Evolutionary conservation across 2,329 filamentous ascomycete genomes (phyloP), one percentile per base, ranked within the genome.

Genomic region (Trichoderma brevicompactum): DNA sequence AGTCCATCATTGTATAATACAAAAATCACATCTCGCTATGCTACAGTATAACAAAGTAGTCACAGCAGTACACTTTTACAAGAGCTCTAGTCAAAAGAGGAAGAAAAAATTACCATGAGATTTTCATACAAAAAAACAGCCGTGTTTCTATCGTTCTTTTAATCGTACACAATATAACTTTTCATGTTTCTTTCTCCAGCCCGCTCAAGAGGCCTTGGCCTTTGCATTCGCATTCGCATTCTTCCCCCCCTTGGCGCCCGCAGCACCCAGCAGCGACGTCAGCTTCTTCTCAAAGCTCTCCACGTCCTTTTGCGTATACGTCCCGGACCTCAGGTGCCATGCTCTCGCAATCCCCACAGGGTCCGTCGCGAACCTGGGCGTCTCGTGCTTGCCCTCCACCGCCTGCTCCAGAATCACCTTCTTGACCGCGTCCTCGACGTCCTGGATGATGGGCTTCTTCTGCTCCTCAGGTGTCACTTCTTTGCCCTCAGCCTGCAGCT

Each of bases 211-310:
- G 56, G 71, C 72, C 60, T 65, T 70, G 19, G 72, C 68, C 69
- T 73, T 67, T 36, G 52, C 54, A 68, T 74, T 72, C 54, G 32
- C 67, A 68, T 34, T 65, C 54, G 32, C 67, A 68, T 34, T 65
- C 55, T 68, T 72, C 68, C 53, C 66, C 66, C 53, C 69, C 66
- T 58, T 66, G 40, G 38, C 63, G 12, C 12, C 70, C 10, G 34
- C 41, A 4, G 34, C 41, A 4, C 65, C 65, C 38, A 75, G 53
- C 66, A 80, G 65, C 55, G 75, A 73, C 46, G 69, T 68, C 53
- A 81, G 64, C 74, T 80, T 81, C 34, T 68, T 73, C 74, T 81
- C 75, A 64, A 81, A 81, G 44, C 70, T 72, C 58, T 74, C 72
- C 54, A 75, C 72, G 36, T 80, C 74, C 52, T 67, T 70, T 13